These are phyloP conservation scores for Prunus padus DNA, from an alignment of 306 rosid species.

Conservation along the genomic window DNA sequence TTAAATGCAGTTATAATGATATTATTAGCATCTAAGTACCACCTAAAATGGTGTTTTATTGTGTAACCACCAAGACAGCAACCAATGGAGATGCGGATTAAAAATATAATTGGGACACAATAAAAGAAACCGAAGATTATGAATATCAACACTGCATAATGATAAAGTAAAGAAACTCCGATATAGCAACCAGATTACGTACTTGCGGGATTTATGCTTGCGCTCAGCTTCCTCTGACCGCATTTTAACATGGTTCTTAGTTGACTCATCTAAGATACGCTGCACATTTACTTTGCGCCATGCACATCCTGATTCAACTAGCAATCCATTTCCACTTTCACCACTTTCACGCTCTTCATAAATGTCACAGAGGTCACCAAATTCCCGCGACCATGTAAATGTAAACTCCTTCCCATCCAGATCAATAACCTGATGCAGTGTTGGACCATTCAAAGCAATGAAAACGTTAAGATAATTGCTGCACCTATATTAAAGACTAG, in stretches of 20 bases:
- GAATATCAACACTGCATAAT: background rate
- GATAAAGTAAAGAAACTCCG: background rate
- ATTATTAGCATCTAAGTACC: background rate
- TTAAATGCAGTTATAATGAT: background rate
- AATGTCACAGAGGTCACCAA: conserved; percentile 81
- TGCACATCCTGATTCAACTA: conserved; percentile 87
- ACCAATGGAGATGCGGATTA: background rate
- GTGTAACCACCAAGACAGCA: background rate
- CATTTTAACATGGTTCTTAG: conserved; percentile 73
- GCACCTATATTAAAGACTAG: background rate
- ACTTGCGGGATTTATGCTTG: conserved; percentile 75
- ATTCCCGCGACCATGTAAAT: conserved; percentile 82
- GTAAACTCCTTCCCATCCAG: conserved; percentile 89
- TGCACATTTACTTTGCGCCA: conserved; percentile 96
- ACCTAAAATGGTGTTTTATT: background rate
- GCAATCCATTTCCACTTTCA: conserved; percentile 76
- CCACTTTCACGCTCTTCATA: conserved; percentile 80
- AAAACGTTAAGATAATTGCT: background rate
- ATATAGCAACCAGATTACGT: conserved; percentile 23
- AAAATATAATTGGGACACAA: background rate
- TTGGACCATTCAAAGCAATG: conserved; percentile 18
- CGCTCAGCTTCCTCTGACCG: conserved; percentile 92
- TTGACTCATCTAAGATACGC: conserved; percentile 85
- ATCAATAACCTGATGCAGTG: conserved; percentile 69
- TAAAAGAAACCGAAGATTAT: background rate